A percentile compares a stretch with the other conserved stretches of the same genome.
These are phyloP conservation scores for Pythium phragmiticola DNA, from an alignment of 352 stramenopile species.

Conservation along the genomic window DNA sequence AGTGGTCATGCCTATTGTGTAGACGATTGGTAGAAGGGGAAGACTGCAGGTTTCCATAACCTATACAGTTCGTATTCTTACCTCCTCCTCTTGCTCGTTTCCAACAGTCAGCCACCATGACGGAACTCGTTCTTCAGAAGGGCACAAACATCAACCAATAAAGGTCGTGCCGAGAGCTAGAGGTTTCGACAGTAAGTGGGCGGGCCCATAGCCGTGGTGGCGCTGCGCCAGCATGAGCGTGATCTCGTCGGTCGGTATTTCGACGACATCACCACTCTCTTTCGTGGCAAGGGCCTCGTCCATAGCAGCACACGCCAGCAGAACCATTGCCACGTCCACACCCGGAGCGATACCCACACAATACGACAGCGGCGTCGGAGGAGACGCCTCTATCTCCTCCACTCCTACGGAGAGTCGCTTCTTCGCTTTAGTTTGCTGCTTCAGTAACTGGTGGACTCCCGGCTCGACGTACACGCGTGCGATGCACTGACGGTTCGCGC, in stretches of 20 bases:
- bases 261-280: background rate
- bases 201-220: slow-evolving; percentile 9
- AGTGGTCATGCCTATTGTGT: too few species aligned
- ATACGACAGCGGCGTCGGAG: slow-evolving; percentile 1
- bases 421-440: background rate
- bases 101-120: too few species aligned
- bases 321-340: slow-evolving; percentile 19
- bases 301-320: slow-evolving; percentile 19
- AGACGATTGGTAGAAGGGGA: too few species aligned
- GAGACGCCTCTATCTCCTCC: background rate
- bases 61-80: too few species aligned
- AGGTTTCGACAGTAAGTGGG: too few species aligned
- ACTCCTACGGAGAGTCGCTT: too few species aligned
- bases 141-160: too few species aligned
- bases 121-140: too few species aligned
- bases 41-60: too few species aligned
- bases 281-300: slow-evolving; percentile 16
- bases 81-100: too few species aligned
- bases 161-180: too few species aligned
- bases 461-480: slow-evolving; percentile 15
- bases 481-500: slow-evolving; percentile 5
- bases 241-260: slow-evolving; percentile 17
- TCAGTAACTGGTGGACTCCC: background rate
- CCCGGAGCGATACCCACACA: slow-evolving; percentile 15
- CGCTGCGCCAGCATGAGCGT: slow-evolving; percentile 15